Evolutionary conservation across 192 early-diverging fungal genomes (phyloP).

Genomic region (Chytriomyces confervae): DNA sequence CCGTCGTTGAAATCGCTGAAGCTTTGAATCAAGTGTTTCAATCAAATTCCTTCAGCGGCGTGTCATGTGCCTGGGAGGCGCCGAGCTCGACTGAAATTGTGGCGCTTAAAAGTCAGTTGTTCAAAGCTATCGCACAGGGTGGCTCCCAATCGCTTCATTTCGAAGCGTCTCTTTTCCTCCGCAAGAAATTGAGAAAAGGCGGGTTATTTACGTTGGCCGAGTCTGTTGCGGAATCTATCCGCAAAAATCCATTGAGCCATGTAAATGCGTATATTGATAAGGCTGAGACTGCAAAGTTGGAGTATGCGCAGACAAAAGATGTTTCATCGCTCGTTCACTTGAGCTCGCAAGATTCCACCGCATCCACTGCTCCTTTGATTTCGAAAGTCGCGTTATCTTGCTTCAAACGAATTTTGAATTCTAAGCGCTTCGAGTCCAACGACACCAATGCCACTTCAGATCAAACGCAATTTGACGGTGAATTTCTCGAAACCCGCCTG

Average conservation of each 20-base stretch:
- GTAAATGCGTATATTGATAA: conserved; percentile 11
- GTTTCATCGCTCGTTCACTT: background rate
- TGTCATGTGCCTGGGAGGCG: background rate
- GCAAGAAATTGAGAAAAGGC: too few relatives aligned
- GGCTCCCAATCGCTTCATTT: too few relatives aligned
- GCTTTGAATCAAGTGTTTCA: background rate
- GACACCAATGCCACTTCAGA: background rate
- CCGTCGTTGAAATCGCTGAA: background rate
- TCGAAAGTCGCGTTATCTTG: background rate
- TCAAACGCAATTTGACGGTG: background rate
- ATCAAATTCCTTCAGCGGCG: background rate
- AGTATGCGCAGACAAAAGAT: conserved; percentile 22
- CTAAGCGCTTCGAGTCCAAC: background rate
- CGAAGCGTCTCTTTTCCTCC: too few relatives aligned
- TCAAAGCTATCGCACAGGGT: too few relatives aligned
- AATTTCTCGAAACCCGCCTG: conserved; percentile 45
- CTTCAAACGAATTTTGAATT: background rate
- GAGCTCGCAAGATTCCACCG: too few relatives aligned
- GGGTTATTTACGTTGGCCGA: too few relatives aligned
- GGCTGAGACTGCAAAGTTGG: conserved; percentile 25
- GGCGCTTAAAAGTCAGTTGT: too few relatives aligned
- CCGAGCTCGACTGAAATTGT: background rate
- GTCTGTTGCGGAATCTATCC: too few relatives aligned
- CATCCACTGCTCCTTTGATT: background rate
- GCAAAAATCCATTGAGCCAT: too few relatives aligned